Evolutionary conservation across 1,284 basidiomycete genomes (phyloP).

Genomic region (Tausonia pullulans): DNA sequence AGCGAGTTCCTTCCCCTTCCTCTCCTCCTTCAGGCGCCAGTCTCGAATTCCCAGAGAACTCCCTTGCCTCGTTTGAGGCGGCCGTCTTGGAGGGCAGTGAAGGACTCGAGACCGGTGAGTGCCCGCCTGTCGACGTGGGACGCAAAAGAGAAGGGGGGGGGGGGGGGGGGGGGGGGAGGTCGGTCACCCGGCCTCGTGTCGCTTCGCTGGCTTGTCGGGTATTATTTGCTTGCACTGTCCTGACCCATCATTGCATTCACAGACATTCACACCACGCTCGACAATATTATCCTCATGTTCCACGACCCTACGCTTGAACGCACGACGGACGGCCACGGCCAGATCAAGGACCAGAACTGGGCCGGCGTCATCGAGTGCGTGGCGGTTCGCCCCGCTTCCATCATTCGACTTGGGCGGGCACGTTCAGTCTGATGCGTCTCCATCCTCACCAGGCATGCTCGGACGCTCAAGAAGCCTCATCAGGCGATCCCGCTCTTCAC

Average conservation of each 20-base stretch:
- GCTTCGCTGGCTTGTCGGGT: too few species aligned
- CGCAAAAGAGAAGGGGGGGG: too few species aligned
- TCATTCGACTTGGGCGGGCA: background rate
- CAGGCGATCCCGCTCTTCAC: constrained; percentile 72
- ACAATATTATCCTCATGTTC: constrained; percentile 81
- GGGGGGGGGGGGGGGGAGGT: too few species aligned
- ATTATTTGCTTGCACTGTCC: background rate
- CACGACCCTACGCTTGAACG: constrained; percentile 55
- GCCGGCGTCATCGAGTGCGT: constrained; percentile 11
- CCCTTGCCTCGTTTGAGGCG: constrained; percentile 73
- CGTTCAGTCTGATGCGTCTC: background rate
- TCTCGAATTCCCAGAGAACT: constrained; percentile 70
- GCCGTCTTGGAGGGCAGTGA: constrained; percentile 79
- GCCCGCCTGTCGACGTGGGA: background rate
- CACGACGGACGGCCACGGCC: constrained; percentile 39
- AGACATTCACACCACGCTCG: constrained; percentile 85
- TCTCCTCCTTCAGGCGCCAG: constrained; percentile 61
- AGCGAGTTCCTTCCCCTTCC: background rate
- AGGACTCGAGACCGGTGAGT: constrained; percentile 63
- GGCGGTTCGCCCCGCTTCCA: background rate
- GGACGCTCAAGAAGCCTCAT: constrained; percentile 62
- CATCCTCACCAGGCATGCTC: constrained; percentile 41
- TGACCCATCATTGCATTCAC: constrained; percentile 21
- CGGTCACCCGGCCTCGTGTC: too few species aligned
- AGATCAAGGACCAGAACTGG: constrained; percentile 30